A percentile compares a stretch with the other conserved stretches of the same genome.
Conservation (phyloP, 2,329 filamentous ascomycete species). For the Phaeosphaeria sp. region DNA sequence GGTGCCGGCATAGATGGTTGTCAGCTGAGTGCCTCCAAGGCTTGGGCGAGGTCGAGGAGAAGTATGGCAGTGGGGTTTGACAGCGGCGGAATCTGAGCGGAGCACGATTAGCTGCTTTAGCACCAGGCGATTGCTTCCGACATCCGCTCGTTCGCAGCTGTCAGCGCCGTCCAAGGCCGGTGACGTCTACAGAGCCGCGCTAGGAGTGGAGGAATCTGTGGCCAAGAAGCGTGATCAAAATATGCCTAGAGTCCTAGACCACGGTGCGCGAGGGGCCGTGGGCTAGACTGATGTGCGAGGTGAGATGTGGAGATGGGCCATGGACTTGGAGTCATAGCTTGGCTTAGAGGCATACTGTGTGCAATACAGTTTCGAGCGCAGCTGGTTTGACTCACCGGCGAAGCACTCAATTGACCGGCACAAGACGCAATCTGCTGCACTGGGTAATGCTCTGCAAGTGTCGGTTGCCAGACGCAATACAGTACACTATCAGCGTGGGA, state of each 20-base stretch:
- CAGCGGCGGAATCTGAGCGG: not conserved
- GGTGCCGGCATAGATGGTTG: constrained; percentile 4
- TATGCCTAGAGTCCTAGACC: constrained; percentile 18
- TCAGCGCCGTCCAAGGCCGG: constrained; percentile 12
- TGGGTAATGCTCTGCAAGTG: not conserved
- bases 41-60: constrained; percentile 11
- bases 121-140: constrained; percentile 14
- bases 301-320: constrained; percentile 25
- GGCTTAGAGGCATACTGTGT: constrained; percentile 8
- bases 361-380: constrained; percentile 3
- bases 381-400: constrained; percentile 20
- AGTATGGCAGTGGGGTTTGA: not conserved
- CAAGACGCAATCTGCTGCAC: not conserved
- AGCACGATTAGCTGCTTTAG: constrained; percentile 19
- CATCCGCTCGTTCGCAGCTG: constrained; percentile 25
- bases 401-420: not conserved
- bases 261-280: constrained; percentile 6
- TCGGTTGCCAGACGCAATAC: not conserved
- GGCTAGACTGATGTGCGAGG: constrained; percentile 14
- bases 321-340: constrained; percentile 28
- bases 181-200: constrained; percentile 41
- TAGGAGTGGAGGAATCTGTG: constrained; percentile 18
- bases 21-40: constrained; percentile 13
- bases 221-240: constrained; percentile 25
- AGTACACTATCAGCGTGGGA: not conserved